Evolutionary conservation across 305 asterid species (phyloP).

Genomic region (Euphrasia arctica): DNA sequence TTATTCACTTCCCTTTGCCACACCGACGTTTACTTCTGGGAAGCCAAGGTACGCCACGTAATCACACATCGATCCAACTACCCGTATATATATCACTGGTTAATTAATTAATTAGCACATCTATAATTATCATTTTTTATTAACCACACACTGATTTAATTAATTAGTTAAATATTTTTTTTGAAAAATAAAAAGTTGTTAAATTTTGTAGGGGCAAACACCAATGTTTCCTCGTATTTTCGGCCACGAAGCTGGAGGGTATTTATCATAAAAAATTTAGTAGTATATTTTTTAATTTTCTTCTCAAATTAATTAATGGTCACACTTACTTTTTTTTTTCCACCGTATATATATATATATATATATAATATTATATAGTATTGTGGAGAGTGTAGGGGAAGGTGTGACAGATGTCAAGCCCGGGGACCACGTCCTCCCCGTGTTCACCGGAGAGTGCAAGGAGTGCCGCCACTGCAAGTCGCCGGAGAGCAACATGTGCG

Average conservation of each 20-base stretch:
- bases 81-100: not conserved
- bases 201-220: slow-evolving; percentile 48
- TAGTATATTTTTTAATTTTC: no score
- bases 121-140: not conserved
- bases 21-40: slow-evolving; percentile 79
- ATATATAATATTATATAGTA: slow-evolving; percentile 25
- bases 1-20: slow-evolving; percentile 69
- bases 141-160: not conserved
- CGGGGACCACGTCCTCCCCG: slow-evolving; percentile 66
- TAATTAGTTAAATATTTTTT: no score
- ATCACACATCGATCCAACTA: not conserved
- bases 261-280: not conserved
- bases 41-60: slow-evolving; percentile 50
- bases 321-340: no score
- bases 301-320: no score
- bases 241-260: slow-evolving; percentile 73
- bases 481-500: slow-evolving; percentile 61
- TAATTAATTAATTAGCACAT: no score
- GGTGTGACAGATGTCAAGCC: slow-evolving; percentile 48
- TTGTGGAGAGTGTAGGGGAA: slow-evolving; percentile 68
- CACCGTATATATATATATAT: no score
- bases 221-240: slow-evolving; percentile 56
- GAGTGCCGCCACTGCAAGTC: slow-evolving; percentile 63
- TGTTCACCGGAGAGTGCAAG: slow-evolving; percentile 70
- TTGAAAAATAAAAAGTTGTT: not conserved